A percentile compares a stretch with the other conserved stretches of the same genome.
phyloP scores from a whole-genome alignment of 2,329 filamentous ascomycete species.

The Alternaria brassicicola region DNA sequence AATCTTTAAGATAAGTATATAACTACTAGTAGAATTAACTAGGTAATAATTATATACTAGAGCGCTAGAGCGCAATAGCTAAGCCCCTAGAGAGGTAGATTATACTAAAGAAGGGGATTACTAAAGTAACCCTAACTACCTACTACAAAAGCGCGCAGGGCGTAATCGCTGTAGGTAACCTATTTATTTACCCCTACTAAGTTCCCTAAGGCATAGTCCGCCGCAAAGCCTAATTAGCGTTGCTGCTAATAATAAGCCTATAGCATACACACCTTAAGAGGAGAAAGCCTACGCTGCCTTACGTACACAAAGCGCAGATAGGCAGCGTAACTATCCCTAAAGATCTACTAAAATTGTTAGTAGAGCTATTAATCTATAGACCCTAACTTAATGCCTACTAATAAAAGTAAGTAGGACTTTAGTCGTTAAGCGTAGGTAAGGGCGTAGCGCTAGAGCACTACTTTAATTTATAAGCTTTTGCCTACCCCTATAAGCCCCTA shows the following conservation, averaged over 20 bases:
- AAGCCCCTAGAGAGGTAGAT: too few species aligned
- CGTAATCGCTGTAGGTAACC: background rate
- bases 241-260: background rate
- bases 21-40: constrained; percentile 49
- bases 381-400: too few species aligned
- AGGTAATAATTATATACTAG: constrained; percentile 33
- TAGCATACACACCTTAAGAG: background rate
- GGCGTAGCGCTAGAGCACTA: background rate
- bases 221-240: background rate
- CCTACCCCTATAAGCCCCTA: background rate
- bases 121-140: background rate
- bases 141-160: background rate
- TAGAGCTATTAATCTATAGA: too few species aligned
- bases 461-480: background rate
- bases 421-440: background rate
- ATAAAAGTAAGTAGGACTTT: background rate
- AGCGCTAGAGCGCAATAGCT: background rate
- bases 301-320: background rate
- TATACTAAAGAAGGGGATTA: background rate
- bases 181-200: background rate
- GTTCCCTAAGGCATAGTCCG: background rate
- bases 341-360: too few species aligned
- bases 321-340: too few species aligned
- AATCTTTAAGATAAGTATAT: constrained; percentile 50
- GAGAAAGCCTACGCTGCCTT: background rate